A percentile compares a stretch with the other conserved stretches of the same genome.
These are phyloP conservation scores for Cyclotella baltica DNA, from an alignment of 108 stramenopile genomes.

Conservation along the genomic window DNA sequence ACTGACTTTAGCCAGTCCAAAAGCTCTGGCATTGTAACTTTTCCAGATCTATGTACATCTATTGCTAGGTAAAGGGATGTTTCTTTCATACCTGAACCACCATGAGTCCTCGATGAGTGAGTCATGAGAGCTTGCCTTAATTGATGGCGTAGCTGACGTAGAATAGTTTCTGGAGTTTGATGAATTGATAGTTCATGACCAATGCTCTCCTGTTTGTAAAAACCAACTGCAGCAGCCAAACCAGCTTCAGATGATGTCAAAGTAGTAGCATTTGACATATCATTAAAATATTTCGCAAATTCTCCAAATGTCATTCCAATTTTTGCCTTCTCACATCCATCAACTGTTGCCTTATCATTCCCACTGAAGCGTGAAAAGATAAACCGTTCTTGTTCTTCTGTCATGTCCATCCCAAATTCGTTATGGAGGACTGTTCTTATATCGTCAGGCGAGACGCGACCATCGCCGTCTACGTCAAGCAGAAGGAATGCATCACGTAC, in stretches of 20 bases:
- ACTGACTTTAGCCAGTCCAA: conserved; percentile 40
- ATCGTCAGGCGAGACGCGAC: conserved; percentile 32
- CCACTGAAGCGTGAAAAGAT: conserved; percentile 20
- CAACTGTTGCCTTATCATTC: neutral
- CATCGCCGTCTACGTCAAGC: conserved; percentile 49
- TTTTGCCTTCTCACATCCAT: neutral
- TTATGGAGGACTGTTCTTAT: conserved; percentile 47
- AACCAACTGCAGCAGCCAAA: conserved; percentile 35
- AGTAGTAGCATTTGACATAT: conserved; percentile 23
- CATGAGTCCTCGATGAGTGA: conserved; percentile 41
- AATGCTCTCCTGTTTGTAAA: conserved; percentile 14
- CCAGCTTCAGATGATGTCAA: conserved; percentile 28
- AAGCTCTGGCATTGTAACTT: conserved; percentile 47
- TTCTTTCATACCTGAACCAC: conserved; percentile 47
- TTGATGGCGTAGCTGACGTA: conserved; percentile 26
- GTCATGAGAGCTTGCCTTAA: conserved; percentile 25
- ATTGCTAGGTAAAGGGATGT: conserved; percentile 47
- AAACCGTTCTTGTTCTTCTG: conserved; percentile 30
- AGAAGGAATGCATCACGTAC: conserved; percentile 51
- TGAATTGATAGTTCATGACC: conserved; percentile 33
- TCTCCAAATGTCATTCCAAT: conserved; percentile 37
- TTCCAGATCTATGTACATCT: conserved; percentile 44
- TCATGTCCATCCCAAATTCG: conserved; percentile 43
- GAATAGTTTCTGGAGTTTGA: conserved; percentile 9
- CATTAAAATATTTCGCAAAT: conserved; percentile 43